These are phyloP conservation scores for Penicillium tannophilum DNA, from an alignment of 495 filamentous ascomycete species.

Conservation along the genomic window DNA sequence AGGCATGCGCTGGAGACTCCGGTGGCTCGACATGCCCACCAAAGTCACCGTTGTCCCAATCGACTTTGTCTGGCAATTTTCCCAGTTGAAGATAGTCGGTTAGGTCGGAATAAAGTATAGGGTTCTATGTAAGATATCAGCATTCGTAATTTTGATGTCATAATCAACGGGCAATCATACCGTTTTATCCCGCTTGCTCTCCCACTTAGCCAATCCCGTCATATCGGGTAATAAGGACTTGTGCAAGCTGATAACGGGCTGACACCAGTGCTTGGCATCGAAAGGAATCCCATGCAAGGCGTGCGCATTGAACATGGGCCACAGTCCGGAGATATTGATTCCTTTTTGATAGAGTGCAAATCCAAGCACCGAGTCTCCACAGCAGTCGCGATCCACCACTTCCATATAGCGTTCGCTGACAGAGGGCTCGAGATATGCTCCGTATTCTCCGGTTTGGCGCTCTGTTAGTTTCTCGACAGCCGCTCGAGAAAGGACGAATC, in stretches of 20 bases:
- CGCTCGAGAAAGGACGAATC: constrained; percentile 53
- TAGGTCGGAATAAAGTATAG: constrained; percentile 36
- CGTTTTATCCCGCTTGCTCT: constrained; percentile 24
- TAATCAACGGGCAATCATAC: constrained; percentile 17
- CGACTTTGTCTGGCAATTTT: constrained; percentile 15
- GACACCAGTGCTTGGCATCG: constrained; percentile 49
- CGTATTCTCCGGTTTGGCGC: constrained; percentile 20
- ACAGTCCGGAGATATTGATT: constrained; percentile 47
- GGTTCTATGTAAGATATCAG: constrained; percentile 12
- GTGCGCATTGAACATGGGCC: constrained; percentile 56
- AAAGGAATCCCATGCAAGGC: constrained; percentile 42
- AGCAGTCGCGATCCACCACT: constrained; percentile 45
- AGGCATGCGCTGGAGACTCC: constrained; percentile 27
- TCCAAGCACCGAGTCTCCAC: constrained; percentile 56
- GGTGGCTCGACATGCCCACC: constrained; percentile 28
- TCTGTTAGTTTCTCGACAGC: constrained; percentile 42
- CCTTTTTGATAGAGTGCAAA: constrained; percentile 48
- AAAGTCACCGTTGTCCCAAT: constrained; percentile 43
- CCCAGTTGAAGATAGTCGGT: constrained; percentile 28
- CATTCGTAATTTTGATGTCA: neutral
- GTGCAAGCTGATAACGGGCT: constrained; percentile 56
- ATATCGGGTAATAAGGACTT: constrained; percentile 38
- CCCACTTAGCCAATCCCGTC: constrained; percentile 27
- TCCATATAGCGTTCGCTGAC: constrained; percentile 39
- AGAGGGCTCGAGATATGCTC: constrained; percentile 22